phyloP scores from a whole-genome alignment of 345 rosid genomes.

The Euphorbia pulcherrima region DNA sequence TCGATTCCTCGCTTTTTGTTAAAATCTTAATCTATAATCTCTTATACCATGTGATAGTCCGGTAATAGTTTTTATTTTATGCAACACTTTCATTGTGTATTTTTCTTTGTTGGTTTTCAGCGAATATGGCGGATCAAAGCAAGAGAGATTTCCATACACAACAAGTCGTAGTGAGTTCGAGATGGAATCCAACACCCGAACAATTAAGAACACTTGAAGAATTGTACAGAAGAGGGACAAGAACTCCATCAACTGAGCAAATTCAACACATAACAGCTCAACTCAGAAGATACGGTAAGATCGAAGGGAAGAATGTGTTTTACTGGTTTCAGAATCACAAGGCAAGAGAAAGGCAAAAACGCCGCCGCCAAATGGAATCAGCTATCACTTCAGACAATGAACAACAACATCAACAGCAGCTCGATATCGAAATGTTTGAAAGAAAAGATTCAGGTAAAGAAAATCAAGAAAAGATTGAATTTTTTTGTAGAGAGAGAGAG shows the following conservation, averaged over 20 bases:
- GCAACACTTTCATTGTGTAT: too few relatives aligned
- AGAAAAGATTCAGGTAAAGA: constrained; percentile 52
- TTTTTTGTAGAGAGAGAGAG: constrained; percentile 15
- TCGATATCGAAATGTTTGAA: constrained; percentile 36
- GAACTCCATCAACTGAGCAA: constrained; percentile 89
- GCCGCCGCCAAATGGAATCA: constrained; percentile 80
- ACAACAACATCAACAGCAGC: constrained; percentile 13
- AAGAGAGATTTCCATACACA: constrained; percentile 60
- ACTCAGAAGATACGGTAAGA: constrained; percentile 80
- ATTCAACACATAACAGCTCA: constrained; percentile 85
- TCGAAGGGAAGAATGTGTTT: constrained; percentile 94
- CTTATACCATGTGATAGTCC: too few relatives aligned
- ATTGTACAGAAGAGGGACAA: constrained; percentile 67
- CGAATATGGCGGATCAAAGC: constrained; percentile 50
- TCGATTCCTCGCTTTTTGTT: not conserved
- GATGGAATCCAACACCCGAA: constrained; percentile 97
- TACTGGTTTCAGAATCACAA: constrained; percentile 99
- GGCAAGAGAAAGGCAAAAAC: constrained; percentile 84
- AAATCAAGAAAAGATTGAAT: not conserved
- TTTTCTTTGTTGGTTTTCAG: constrained; percentile 10
- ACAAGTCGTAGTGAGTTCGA: constrained; percentile 67
- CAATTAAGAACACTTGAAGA: constrained; percentile 85
- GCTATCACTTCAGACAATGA: constrained; percentile 11
- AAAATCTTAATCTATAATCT: not conserved
- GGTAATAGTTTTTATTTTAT: not conserved